These are phyloP conservation scores for Brassica juncea DNA, from an alignment of 345 rosid genomes.

Conservation along the genomic window DNA sequence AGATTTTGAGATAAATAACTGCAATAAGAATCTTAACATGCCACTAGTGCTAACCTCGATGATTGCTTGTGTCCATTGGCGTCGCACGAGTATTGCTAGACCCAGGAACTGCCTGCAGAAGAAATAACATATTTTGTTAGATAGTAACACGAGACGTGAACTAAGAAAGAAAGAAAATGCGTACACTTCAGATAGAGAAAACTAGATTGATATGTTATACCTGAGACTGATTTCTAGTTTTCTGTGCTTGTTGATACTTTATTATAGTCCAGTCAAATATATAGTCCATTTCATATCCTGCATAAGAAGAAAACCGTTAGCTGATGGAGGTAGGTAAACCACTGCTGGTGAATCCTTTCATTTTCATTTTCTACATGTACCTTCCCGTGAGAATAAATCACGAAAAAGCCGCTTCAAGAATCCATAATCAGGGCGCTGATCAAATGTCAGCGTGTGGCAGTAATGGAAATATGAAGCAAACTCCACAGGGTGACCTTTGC, in stretches of 20 bases:
- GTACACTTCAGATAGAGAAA: not conserved
- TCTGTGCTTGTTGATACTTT: conserved; percentile 84
- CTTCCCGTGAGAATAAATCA: conserved; percentile 81
- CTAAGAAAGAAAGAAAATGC: not conserved
- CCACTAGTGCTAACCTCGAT: conserved; percentile 62
- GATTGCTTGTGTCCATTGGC: conserved; percentile 53
- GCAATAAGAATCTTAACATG: not conserved
- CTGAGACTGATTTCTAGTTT: conserved; percentile 64
- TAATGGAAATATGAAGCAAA: conserved; percentile 89
- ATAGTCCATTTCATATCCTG: conserved; percentile 83
- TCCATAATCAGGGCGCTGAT: conserved; percentile 93
- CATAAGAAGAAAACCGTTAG: conserved; percentile 12
- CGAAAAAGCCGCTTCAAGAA: conserved; percentile 86
- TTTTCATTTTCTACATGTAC: conserved; percentile 38
- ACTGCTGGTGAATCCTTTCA: not conserved
- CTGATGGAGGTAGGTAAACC: not conserved
- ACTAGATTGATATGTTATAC: conserved; percentile 2
- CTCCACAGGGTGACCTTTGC: conserved; percentile 82
- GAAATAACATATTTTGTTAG: conserved; percentile 21
- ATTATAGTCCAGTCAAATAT: conserved; percentile 96
- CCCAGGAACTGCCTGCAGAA: conserved; percentile 64
- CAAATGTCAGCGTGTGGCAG: conserved; percentile 84
- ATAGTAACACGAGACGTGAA: not conserved
- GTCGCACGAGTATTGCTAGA: conserved; percentile 62
- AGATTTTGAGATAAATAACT: conserved; percentile 1